A percentile compares a stretch with the other conserved stretches of the same genome.
These are phyloP conservation scores for Corymbia citriodora DNA, from an alignment of 441 rosid genomes.

Conservation along the genomic window DNA sequence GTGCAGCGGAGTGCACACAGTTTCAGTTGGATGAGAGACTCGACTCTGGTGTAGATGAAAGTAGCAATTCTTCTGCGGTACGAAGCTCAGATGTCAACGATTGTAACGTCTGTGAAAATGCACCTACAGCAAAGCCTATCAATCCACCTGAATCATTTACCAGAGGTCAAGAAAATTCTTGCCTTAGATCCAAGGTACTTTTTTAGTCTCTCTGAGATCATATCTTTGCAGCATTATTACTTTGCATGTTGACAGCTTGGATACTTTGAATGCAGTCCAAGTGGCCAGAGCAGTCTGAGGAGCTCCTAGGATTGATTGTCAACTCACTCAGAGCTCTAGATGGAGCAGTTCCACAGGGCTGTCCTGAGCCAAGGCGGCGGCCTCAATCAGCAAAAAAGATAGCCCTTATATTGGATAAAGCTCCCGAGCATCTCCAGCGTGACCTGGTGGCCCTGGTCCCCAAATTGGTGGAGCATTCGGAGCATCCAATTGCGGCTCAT, in stretches of 20 bases:
- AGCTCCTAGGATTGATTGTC: constrained; percentile 93
- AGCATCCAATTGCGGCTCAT: constrained; percentile 89
- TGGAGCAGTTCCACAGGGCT: constrained; percentile 90
- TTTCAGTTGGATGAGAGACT: constrained; percentile 65
- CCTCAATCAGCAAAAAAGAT: constrained; percentile 95
- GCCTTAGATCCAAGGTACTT: constrained; percentile 74
- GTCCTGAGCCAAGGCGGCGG: constrained; percentile 92
- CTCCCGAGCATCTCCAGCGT: constrained; percentile 86
- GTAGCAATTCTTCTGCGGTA: constrained; percentile 57
- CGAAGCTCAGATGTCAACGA: constrained; percentile 66
- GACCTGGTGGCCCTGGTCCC: constrained; percentile 92
- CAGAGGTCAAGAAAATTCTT: constrained; percentile 52
- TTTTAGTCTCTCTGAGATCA: constrained; percentile 3
- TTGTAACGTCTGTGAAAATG: constrained; percentile 39
- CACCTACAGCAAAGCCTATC: constrained; percentile 50
- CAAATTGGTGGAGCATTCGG: constrained; percentile 94
- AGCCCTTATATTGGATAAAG: constrained; percentile 87
- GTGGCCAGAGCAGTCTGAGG: constrained; percentile 99
- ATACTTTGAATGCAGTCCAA: constrained; percentile 56
- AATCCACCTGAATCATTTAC: constrained; percentile 62
- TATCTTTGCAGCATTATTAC: background rate
- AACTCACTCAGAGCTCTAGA: constrained; percentile 93
- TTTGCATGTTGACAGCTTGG: constrained; percentile 15
- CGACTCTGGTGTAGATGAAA: constrained; percentile 66
- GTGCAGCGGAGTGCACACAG: constrained; percentile 49